Percentiles rank a stretch among this genome's conserved stretches.
phyloP scores from a whole-genome alignment of 495 filamentous ascomycete genomes.

The Neurospora sublineolata region DNA sequence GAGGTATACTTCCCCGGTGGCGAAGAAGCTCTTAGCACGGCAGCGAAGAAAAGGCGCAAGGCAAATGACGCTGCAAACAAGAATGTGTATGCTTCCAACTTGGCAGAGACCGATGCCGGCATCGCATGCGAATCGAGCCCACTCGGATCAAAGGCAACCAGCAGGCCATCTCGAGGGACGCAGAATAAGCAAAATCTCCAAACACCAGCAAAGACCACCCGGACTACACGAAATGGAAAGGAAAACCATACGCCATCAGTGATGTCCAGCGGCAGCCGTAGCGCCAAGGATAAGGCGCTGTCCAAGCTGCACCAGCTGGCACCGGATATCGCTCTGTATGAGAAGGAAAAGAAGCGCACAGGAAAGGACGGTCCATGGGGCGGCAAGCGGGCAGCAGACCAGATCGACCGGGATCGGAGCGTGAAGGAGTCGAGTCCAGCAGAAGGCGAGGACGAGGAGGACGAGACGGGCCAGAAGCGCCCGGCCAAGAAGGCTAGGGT shows the following conservation, averaged over 20 bases:
- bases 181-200: slow-evolving; percentile 15
- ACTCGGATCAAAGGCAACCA: background rate
- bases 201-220: slow-evolving; percentile 30
- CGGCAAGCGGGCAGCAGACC: slow-evolving; percentile 52
- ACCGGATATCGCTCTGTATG: slow-evolving; percentile 74
- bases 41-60: slow-evolving; percentile 31
- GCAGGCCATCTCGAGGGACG: slow-evolving; percentile 3
- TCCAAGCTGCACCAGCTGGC: slow-evolving; percentile 64
- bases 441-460: slow-evolving; percentile 26
- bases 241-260: slow-evolving; percentile 75
- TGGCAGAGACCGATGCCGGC: slow-evolving; percentile 10
- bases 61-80: slow-evolving; percentile 26
- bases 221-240: slow-evolving; percentile 45
- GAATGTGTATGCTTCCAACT: slow-evolving; percentile 21
- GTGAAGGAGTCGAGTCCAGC: slow-evolving; percentile 22
- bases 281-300: slow-evolving; percentile 73
- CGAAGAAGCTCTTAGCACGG: slow-evolving; percentile 16
- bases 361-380: slow-evolving; percentile 65
- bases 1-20: slow-evolving; percentile 30
- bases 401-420: slow-evolving; percentile 39
- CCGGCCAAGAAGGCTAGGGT: slow-evolving; percentile 54
- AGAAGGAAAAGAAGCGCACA: slow-evolving; percentile 78
- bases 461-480: slow-evolving; percentile 34
- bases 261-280: slow-evolving; percentile 59
- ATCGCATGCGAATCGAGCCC: slow-evolving; percentile 16